Base-by-base conservation (phyloP, 2,329 filamentous ascomycete species). In the Penicillium olsonii region DNA sequence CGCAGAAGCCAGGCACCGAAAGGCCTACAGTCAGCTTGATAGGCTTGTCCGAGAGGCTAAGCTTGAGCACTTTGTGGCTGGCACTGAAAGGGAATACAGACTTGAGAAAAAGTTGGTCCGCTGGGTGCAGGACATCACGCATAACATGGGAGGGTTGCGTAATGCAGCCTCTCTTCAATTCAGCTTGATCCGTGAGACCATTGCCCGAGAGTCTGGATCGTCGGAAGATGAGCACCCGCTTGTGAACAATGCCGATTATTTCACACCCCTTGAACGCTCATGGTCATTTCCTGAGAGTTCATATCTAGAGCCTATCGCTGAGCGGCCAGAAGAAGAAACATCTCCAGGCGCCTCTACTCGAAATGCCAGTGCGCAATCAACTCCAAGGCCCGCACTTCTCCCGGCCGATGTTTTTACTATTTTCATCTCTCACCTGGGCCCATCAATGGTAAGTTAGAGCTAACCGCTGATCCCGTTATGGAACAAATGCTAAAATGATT, bases 101-200 rank as follows among this genome's bases (percentile, higher is more conserved):
- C 79, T 95, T 3, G 89, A 96, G 63, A 86, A 87, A 56, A 84
- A 82, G 19, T 80, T 97, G 4, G 87, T 92, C 37, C 87, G 90
- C 63, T 92, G 89, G 57, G 83, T 97, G 62, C 90, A 95, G 67
- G 85, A 84, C 39, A 79, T 97, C 22, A 86, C 90, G 4, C 92
- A 96, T 67, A 91, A 90, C 57, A 87, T 96, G 56, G 92, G 92
- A 68, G 94, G 92, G 7, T 75, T 99, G 63, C 83, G 91, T 57
- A 96, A 91, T 75, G 91, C 94, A 27, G 89, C 94, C 20, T 83
- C 87, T 50, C 92, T 91, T 18, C 92, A 99, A 64, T 95, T 97
- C 65, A 83, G 87, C 14, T 79, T 97, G 26, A 77, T 96, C 27
- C 85, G 85, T 53, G 88, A 94, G 65, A 76, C 69, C 2, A 62